Conservation (phyloP, 177 flowering plant genomes). For the Telopea speciosissima region DNA sequence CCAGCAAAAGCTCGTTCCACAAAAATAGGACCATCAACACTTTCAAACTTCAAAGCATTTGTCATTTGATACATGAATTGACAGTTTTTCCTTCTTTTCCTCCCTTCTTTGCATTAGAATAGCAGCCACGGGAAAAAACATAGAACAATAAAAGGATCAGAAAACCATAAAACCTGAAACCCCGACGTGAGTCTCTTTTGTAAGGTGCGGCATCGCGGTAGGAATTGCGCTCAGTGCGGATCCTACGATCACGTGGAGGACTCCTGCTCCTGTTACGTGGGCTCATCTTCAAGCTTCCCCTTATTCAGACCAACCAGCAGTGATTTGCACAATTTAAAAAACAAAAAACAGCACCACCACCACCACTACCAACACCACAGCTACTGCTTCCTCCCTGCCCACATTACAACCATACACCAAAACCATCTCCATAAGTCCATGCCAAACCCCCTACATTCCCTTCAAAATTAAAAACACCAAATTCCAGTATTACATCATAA, state of each 20-base stretch:
- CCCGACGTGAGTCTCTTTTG: conserved; percentile 36
- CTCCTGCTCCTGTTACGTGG: conserved; percentile 33
- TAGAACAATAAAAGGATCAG: conserved; percentile 9
- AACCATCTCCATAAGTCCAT: conserved; percentile 15
- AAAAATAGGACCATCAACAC: neutral
- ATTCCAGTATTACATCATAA: conserved; percentile 2
- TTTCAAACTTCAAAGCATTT: neutral
- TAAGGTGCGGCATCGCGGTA: conserved; percentile 48
- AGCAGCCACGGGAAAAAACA: neutral
- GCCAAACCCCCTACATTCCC: conserved; percentile 4
- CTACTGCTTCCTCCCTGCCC: conserved; percentile 16
- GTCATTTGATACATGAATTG: neutral
- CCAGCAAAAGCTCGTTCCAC: neutral
- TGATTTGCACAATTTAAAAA: conserved; percentile 8
- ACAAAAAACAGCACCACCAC: no score
- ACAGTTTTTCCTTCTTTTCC: neutral
- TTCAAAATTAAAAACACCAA: conserved; percentile 5
- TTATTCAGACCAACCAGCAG: conserved; percentile 18
- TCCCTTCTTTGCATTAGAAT: neutral
- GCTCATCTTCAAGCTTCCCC: conserved; percentile 32
- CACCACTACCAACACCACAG: conserved; percentile 9
- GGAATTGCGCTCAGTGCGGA: conserved; percentile 34
- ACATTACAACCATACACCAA: conserved; percentile 19
- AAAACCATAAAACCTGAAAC: conserved; percentile 37
- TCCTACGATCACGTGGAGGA: conserved; percentile 33